These are phyloP conservation scores for Tylopilus subfusipes DNA, from an alignment of 768 basidiomycete species.

Conservation along the genomic window DNA sequence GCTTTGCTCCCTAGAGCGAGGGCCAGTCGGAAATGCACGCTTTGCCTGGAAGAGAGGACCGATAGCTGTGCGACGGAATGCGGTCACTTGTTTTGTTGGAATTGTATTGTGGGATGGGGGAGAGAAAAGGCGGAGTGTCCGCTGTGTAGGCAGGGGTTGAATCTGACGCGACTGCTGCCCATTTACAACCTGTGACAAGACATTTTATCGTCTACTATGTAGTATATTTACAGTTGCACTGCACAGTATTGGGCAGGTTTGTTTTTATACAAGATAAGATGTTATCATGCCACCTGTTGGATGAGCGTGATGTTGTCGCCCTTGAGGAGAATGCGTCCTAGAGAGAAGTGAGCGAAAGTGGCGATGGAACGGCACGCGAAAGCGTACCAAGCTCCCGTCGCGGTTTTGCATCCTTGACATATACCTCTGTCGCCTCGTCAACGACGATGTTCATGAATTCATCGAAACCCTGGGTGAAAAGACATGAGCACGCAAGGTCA, in stretches of 20 bases:
- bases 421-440: constrained; percentile 91
- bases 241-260: not conserved
- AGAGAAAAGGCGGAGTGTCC: constrained; percentile 90
- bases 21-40: constrained; percentile 68
- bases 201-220: constrained; percentile 2
- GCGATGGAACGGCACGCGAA: not conserved
- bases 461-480: constrained; percentile 78
- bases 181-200: constrained; percentile 77
- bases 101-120: constrained; percentile 85
- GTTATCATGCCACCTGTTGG: constrained; percentile 53
- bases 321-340: constrained; percentile 93
- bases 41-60: constrained; percentile 83
- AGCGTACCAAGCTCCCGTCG: constrained; percentile 75
- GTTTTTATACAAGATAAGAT: constrained; percentile 18
- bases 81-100: constrained; percentile 89
- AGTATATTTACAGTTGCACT: constrained; percentile 23
- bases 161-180: constrained; percentile 65
- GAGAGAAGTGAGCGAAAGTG: not conserved
- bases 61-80: constrained; percentile 83
- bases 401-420: constrained; percentile 84
- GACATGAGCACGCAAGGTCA: constrained; percentile 23
- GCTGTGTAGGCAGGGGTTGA: constrained; percentile 74
- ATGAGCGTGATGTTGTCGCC: constrained; percentile 99
- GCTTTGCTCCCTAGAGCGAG: constrained; percentile 51
- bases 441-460: constrained; percentile 99